Evolutionary conservation across 192 early-diverging fungal genomes (phyloP).

Genomic region (Ambispora gerdemannii): DNA sequence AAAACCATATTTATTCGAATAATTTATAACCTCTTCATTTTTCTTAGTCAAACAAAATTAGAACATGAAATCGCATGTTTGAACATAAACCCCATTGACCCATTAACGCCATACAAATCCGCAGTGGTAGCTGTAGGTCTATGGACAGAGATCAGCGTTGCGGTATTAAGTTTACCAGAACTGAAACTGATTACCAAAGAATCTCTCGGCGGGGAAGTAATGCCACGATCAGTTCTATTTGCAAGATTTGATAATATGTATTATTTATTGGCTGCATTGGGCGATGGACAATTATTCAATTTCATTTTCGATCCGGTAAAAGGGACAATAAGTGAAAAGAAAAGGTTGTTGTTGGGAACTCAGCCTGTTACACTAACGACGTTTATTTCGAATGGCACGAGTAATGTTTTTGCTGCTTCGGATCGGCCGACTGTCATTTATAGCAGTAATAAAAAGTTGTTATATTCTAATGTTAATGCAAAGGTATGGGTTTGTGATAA

Average conservation of each 20-base stretch:
- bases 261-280: conserved; percentile 75
- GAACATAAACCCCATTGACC: conserved; percentile 53
- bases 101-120: conserved; percentile 30
- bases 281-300: conserved; percentile 82
- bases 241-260: conserved; percentile 57
- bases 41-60: conserved; percentile 44
- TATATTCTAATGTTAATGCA: conserved; percentile 83
- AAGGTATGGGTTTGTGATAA: conserved; percentile 54
- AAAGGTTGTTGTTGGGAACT: conserved; percentile 71
- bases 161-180: conserved; percentile 54
- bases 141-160: conserved; percentile 68
- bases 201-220: conserved; percentile 48
- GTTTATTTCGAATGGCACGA: conserved; percentile 43
- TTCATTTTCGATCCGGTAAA: conserved; percentile 54
- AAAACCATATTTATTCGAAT: neutral
- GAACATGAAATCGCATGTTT: conserved; percentile 74
- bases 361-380: conserved; percentile 64
- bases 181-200: conserved; percentile 48
- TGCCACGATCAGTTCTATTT: conserved; percentile 69
- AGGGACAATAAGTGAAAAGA: conserved; percentile 44
- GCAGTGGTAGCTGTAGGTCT: conserved; percentile 65
- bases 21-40: neutral
- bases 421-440: conserved; percentile 83
- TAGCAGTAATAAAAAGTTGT: conserved; percentile 60
- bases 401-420: conserved; percentile 74